Base-by-base conservation (phyloP, 768 basidiomycete genomes). In the Boletales sp. region DNA sequence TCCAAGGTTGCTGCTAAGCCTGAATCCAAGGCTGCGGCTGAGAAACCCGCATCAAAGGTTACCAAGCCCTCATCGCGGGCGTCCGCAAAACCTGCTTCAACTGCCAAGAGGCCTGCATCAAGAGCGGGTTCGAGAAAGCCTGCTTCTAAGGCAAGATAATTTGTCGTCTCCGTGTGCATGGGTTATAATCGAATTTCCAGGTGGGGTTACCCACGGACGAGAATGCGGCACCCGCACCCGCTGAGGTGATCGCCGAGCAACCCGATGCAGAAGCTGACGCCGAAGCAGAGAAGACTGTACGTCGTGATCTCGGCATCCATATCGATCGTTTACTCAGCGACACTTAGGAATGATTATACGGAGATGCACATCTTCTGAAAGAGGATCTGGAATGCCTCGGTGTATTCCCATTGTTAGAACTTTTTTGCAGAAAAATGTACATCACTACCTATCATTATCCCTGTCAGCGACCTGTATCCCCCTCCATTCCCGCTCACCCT, bases 121-220 rank as follows among this genome's bases (percentile, higher is more conserved):
- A 70, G 79, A 56, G 82, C 81, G 27, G 69, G 73, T 29, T 83
- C 81, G 13, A 80, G 76, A 74, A 84, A 83, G 65, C 82, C 83
- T 49, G 72, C 69, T n/a, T 83, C 82, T 42, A 84, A 82, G 80
- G 83, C 72, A 19, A 61, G 59, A 51, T 45, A 11, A 4, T 6
- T 35, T 36, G 43, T 45, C 51, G 36, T 36, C 40, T 9, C 43
- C 31, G 18, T 40, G 8, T 32, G 27, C 32, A 37, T 24, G 24
- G 30, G n/a, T 10, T 14, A n/a, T 54, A 41, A 55, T 40, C 36
- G 24, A 31, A 21, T 38, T 18, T 29, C 15, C 44, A 70, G 69
- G 61, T 61, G 58, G 72, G 69, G 30, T 74, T 67, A 40, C 63
- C 65, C 41, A 61, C 66, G 37, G 62, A 68, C 35, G 69, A 72